Percentiles rank a stretch among this genome's conserved stretches.
Evolutionary conservation across 2,329 filamentous ascomycete genomes (phyloP).

Genomic region (Fusarium austroafricanum): DNA sequence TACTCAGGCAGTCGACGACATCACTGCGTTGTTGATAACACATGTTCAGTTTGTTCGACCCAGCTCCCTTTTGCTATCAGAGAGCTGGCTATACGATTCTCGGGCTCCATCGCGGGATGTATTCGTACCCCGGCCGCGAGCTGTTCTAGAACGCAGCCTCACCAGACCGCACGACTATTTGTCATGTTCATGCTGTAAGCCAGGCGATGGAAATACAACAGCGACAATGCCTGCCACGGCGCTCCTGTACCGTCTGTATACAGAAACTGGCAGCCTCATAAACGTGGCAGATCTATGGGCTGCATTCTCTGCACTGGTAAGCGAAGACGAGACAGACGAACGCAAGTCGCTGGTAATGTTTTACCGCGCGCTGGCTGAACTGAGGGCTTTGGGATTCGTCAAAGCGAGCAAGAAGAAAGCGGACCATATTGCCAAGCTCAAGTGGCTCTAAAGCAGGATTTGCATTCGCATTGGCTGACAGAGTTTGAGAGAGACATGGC

Average conservation of each 20-base stretch:
- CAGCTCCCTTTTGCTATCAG: constrained; percentile 69
- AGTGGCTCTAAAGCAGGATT: constrained; percentile 68
- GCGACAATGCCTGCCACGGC: constrained; percentile 76
- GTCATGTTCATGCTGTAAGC: constrained; percentile 75
- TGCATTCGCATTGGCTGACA: constrained; percentile 20
- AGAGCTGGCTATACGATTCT: constrained; percentile 81
- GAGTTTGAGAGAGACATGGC: constrained; percentile 27
- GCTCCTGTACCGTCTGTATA: constrained; percentile 81
- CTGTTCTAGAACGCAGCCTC: constrained; percentile 77
- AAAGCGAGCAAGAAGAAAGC: constrained; percentile 91
- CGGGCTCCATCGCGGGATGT: constrained; percentile 77
- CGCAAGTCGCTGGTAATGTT: constrained; percentile 77
- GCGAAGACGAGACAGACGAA: constrained; percentile 58
- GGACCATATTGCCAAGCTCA: constrained; percentile 92
- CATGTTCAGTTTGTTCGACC: constrained; percentile 43
- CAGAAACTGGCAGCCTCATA: constrained; percentile 80
- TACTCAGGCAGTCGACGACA: constrained; percentile 71
- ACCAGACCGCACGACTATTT: constrained; percentile 81
- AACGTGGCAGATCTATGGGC: constrained; percentile 85
- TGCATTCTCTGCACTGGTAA: constrained; percentile 75
- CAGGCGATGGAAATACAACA: constrained; percentile 61
- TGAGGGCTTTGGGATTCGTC: constrained; percentile 86
- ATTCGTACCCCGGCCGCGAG: constrained; percentile 78
- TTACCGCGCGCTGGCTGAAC: constrained; percentile 85
- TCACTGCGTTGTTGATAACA: constrained; percentile 44